phyloP scores from a whole-genome alignment of 805 yeast species.

The Tetrapisispora taiwanensis region DNA sequence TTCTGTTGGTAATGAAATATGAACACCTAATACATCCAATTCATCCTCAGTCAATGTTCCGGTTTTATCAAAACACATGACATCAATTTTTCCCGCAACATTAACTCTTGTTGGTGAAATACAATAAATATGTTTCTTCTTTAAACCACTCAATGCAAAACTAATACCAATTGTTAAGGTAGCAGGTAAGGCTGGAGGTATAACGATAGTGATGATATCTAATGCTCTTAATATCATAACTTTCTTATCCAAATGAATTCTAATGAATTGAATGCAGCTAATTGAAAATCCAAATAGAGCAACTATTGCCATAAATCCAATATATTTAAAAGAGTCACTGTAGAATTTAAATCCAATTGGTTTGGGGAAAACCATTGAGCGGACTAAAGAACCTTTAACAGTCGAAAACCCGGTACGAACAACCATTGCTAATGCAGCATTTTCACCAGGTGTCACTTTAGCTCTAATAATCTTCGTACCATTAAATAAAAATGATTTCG shows the following conservation, averaged over 20 bases:
- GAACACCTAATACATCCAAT: slow-evolving; percentile 72
- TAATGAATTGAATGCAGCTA: slow-evolving; percentile 74
- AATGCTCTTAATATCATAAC: slow-evolving; percentile 79
- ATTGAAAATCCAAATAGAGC: slow-evolving; percentile 78
- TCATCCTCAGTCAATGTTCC: slow-evolving; percentile 98
- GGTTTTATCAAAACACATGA: slow-evolving; percentile 89
- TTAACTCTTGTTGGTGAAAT: slow-evolving; percentile 91
- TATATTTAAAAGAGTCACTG: slow-evolving; percentile 88
- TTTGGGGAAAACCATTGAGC: slow-evolving; percentile 95
- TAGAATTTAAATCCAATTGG: slow-evolving; percentile 91
- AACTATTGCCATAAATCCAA: slow-evolving; percentile 84
- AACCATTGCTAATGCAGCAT: slow-evolving; percentile 71
- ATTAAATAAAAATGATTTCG: slow-evolving; percentile 68
- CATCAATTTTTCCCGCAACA: slow-evolving; percentile 89
- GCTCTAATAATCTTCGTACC: slow-evolving; percentile 88
- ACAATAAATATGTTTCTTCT: slow-evolving; percentile 64
- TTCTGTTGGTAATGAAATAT: slow-evolving; percentile 21
- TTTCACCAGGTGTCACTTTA: slow-evolving; percentile 45
- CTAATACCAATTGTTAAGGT: slow-evolving; percentile 94
- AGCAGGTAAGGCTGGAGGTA: slow-evolving; percentile 98
- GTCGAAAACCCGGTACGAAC: slow-evolving; percentile 89
- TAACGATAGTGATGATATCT: slow-evolving; percentile 91
- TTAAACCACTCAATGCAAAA: slow-evolving; percentile 73
- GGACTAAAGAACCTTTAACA: slow-evolving; percentile 84
- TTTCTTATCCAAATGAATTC: slow-evolving; percentile 57